Conservation (phyloP, 169 alveolate species). For the Plasmodium malariae region DNA sequence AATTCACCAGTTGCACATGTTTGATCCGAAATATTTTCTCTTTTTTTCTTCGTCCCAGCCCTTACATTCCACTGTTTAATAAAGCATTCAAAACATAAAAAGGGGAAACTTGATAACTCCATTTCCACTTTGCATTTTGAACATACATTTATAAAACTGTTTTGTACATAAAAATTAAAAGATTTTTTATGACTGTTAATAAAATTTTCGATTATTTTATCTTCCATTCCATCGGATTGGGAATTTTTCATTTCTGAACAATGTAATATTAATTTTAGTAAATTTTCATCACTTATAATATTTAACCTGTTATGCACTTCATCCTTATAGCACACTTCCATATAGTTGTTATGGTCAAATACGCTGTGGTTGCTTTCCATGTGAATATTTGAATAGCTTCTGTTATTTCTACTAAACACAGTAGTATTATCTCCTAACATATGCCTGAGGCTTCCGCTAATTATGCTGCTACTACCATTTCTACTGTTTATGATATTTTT, state of each 20-base stretch:
- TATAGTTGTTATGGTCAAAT: background rate
- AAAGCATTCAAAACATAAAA: conserved; percentile 56
- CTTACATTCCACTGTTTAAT: conserved; percentile 26
- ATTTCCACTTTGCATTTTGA: conserved; percentile 47
- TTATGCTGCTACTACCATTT: too few species aligned
- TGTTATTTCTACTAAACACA: too few species aligned
- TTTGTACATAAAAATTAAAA: conserved; percentile 1
- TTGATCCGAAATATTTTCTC: too few species aligned
- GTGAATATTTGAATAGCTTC: too few species aligned
- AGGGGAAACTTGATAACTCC: conserved; percentile 19
- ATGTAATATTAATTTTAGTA: conserved; percentile 24
- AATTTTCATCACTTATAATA: conserved; percentile 15
- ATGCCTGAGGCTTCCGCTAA: too few species aligned
- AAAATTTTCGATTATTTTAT: conserved; percentile 42
- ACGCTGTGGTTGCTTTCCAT: too few species aligned
- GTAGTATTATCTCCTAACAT: too few species aligned
- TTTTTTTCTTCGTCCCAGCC: background rate
- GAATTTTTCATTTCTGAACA: conserved; percentile 18
- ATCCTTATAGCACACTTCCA: background rate
- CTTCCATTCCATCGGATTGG: conserved; percentile 16
- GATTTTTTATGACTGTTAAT: conserved; percentile 19
- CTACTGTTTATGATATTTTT: too few species aligned
- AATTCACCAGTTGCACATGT: too few species aligned
- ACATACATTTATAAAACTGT: conserved; percentile 20
- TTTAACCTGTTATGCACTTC: background rate